Evolutionary conservation across 2,329 filamentous ascomycete species (phyloP), one percentile per base, ranked within the genome.

Genomic region (Elsinoe arachidis): DNA sequence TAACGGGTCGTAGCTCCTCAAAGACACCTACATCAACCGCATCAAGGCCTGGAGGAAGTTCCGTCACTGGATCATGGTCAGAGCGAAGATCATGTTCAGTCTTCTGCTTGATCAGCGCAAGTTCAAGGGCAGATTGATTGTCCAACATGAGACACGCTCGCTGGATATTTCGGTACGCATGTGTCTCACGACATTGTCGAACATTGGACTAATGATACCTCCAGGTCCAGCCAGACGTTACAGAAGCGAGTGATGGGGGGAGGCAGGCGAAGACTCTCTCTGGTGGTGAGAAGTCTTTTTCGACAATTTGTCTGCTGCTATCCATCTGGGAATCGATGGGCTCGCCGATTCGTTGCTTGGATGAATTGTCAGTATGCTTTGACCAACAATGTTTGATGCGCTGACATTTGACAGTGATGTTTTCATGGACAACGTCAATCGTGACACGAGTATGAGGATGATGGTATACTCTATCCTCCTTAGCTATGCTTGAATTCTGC

Each of bases 311-410:
- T 73, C 80, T 99, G 64, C 76, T 99, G 56, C 79, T 99, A 33
- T 84, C 90, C 2, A 86, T 99, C 15, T 99, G 93, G 93, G 93
- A 99, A 69, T 92, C 93, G 30, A 99, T 99, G 86, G 92, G 93
- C 10, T 95, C 90, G 15, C 92, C 91, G 0, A 86, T 99, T 60
- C 84, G 93, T 56, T 99, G 93, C 67, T 78, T 99, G 56, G 93
- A 99, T 72, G 93, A 99, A 72, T 99, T 97, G 54, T 37, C 26
- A 26, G 54, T 43, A 57, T 55, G 12, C 23, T 19, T 30, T 35
- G n/a, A 43, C 35, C 46, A 14, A 56, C 41, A 38, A 21, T 54
- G 67, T 63, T 69, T 55, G 58, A 43, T 26, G 43, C 23, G 77
- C 17, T 38, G 26, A 41, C 30, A 39, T 23, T 2, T 23, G 9